Base-by-base conservation (phyloP, 805 yeast genomes). In the Candida ovalis region DNA sequence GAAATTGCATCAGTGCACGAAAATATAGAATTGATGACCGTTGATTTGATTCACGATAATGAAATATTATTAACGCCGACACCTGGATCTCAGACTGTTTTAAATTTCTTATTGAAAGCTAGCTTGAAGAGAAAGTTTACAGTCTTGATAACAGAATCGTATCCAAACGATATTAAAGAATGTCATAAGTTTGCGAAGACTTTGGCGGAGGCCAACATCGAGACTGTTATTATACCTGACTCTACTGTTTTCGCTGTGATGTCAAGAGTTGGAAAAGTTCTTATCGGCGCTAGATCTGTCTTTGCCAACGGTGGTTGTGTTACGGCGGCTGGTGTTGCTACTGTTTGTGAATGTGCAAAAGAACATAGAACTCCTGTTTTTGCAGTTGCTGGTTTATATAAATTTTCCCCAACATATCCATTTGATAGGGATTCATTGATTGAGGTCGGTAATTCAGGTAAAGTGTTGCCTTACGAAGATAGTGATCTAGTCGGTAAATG, bases 281-380 rank as follows among this genome's bases (percentile, higher is more conserved):
- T 94, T 50, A 80, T 95, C 46, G 97, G 98, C 35, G 86, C 98
- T 4, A 79, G 87, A 52, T 82, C 96, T 0, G 97, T 94, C 4
- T 86, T 94, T 64, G 96, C 96, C 45, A 94, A 94, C 62, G 99
- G 99, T 51, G 97, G 98, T 10, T 86, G 96, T 55, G 80, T 89
- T 43, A 81, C 96, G 2, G 81, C 86, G 23, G 81, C 96, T 1
- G 99, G 99, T 45, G 96, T 88, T 25, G 87, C 96, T 25, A 78
- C 90, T 43, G 97, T 90, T 10, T 91, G 95, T 56, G 96, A 91
- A 69, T 88, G 96, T 69, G 99, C 99, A 24, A 88, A 87, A 63
- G 96, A 88, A 62, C 92, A 88, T 66, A 80, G 82, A 62, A 92
- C 97, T n/a, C 99, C 99, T 0, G 98, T 94, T 4, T 86, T 94